phyloP scores from a whole-genome alignment of 805 yeast species.

The Nadsonia fulvescens region DNA sequence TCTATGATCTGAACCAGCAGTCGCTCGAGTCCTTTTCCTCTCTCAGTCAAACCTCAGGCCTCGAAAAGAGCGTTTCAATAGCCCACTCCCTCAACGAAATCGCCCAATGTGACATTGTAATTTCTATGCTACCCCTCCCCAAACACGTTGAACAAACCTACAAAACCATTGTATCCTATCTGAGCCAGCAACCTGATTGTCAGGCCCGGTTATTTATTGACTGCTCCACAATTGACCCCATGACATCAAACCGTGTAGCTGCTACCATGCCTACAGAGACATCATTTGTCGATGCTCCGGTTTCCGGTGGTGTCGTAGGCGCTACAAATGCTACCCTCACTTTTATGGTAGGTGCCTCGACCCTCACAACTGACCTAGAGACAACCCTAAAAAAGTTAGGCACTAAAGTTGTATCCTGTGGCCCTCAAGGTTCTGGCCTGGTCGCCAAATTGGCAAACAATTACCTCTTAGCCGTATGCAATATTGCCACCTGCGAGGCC shows the following conservation, averaged over 20 bases:
- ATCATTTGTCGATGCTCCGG: slow-evolving; percentile 35
- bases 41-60: slow-evolving; percentile 15
- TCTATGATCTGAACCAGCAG: slow-evolving; percentile 24
- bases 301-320: slow-evolving; percentile 37
- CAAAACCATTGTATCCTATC: slow-evolving; percentile 21
- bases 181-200: slow-evolving; percentile 7
- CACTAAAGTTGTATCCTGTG: slow-evolving; percentile 29
- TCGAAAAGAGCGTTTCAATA: slow-evolving; percentile 9
- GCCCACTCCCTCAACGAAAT: slow-evolving; percentile 12
- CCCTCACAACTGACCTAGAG: slow-evolving; percentile 9
- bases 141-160: slow-evolving; percentile 27
- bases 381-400: slow-evolving; percentile 27
- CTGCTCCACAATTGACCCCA: slow-evolving; percentile 33
- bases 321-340: slow-evolving; percentile 33
- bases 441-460: slow-evolving; percentile 39
- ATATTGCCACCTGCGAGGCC: slow-evolving; percentile 37
- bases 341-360: slow-evolving; percentile 31
- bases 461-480: slow-evolving; percentile 33
- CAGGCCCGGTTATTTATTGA: slow-evolving; percentile 23
- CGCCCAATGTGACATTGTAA: slow-evolving; percentile 17
- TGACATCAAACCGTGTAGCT: slow-evolving; percentile 20
- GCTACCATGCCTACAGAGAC: too few species aligned
- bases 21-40: slow-evolving; percentile 14
- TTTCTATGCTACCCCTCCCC: slow-evolving; percentile 41
- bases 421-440: slow-evolving; percentile 32